Base-by-base conservation (phyloP, 345 rosid genomes). In the Linum tenue region DNA sequence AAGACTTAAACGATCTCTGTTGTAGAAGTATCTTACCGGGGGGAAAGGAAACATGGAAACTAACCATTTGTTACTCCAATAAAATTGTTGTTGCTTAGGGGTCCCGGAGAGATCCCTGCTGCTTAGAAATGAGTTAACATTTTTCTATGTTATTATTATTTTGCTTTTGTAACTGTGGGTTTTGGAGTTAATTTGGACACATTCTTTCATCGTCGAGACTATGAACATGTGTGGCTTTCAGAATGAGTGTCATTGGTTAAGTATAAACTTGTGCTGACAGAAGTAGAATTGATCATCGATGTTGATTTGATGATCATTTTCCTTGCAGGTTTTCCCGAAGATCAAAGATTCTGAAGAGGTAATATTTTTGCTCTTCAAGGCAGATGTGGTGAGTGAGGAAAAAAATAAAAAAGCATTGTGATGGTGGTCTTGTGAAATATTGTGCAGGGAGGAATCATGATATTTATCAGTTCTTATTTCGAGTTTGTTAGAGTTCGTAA, bases 291-390 rank as follows among this genome's bases (percentile, higher is more conserved):
- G 31, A 22, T 22, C 31, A 22, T 22, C 31, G 31, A 22, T 22
- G 31, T 22, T 22, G 31, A 22, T 48, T 48, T 68, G 37, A 56
- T 56, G 41, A 70, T 67, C 62, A 40, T 68, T 78, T 73, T 80
- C 64, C 66, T 73, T 77, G 83, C 84, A 89, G 98, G 91, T 92
- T 39, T 92, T 87, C 69, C 97, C 98, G 55, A 92, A 88, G 81
- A 85, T 92, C 58, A 90, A 90, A 73, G 98, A 90, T 73, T 84
- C 96, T 11, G 64, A 78, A 70, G 86, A 89, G 95, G 98, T 89
- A 80, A 60, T 48, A 68, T 1, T 44, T 39, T 60, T 55, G 69
- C 37, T 16, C 16, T 15, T 22, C 9, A 16, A 58, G 35, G 61
- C 3, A 37, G n/a, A 58, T 22, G 35, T 5, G n/a, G 7, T 10